phyloP scores from a whole-genome alignment of 805 yeast species.

The Metschnikowia aberdeeniae region DNA sequence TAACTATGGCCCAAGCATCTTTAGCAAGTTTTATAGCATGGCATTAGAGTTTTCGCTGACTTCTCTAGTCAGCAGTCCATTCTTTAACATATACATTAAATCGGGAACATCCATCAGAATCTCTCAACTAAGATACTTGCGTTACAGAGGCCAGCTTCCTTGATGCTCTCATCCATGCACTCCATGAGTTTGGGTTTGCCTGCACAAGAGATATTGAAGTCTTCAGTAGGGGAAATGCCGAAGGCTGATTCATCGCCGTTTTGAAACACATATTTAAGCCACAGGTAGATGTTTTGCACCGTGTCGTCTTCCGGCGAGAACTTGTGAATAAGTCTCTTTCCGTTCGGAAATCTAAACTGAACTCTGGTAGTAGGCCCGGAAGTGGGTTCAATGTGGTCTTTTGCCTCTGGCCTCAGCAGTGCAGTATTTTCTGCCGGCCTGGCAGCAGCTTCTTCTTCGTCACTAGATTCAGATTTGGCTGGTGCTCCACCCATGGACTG shows the following conservation, averaged over 20 bases:
- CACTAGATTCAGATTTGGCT: conserved; percentile 25
- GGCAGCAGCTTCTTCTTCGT: conserved; percentile 20
- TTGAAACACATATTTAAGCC: conserved; percentile 57
- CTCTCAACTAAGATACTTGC: conserved; percentile 72
- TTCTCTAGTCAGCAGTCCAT: neutral
- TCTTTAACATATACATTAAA: neutral
- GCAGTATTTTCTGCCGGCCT: conserved; percentile 8
- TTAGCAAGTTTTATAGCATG: neutral
- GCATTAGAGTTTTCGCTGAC: neutral
- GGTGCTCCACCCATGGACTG: conserved; percentile 48
- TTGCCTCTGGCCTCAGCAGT: conserved; percentile 39
- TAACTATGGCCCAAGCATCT: neutral
- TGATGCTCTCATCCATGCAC: conserved; percentile 55
- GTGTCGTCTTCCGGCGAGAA: conserved; percentile 52
- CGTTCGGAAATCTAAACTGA: conserved; percentile 85
- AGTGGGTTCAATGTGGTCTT: conserved; percentile 61
- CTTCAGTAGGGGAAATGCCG: conserved; percentile 41
- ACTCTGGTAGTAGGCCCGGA: conserved; percentile 63
- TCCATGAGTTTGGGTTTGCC: conserved; percentile 48
- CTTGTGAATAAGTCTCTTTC: conserved; percentile 73
- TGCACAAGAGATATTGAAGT: conserved; percentile 31
- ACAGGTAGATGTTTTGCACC: conserved; percentile 58
- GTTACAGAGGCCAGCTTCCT: conserved; percentile 74
- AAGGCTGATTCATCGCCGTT: conserved; percentile 43
- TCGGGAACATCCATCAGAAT: neutral